Conservation (phyloP, 768 basidiomycete species). For the Mrakia gelida region DNA sequence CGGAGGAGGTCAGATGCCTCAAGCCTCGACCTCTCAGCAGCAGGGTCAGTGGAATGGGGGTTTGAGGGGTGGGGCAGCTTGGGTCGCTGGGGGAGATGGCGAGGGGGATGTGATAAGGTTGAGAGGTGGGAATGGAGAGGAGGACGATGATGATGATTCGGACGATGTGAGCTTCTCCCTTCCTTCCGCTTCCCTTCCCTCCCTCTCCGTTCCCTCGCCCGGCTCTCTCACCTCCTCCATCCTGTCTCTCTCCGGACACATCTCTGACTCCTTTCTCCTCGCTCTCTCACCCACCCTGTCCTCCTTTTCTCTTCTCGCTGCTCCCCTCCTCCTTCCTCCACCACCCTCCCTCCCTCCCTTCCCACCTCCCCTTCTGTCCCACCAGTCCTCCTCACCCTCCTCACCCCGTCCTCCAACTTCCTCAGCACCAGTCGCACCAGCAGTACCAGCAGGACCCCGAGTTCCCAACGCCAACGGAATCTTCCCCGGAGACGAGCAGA, state of each 20-base stretch:
- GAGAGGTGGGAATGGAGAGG: constrained; percentile 23
- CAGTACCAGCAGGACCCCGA: constrained; percentile 4
- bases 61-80: constrained; percentile 12
- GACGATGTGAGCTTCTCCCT: constrained; percentile 8
- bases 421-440: constrained; percentile 26
- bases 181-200: background rate
- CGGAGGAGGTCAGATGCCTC: background rate
- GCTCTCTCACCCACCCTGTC: no score
- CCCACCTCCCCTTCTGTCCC: no score
- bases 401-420: constrained; percentile 12
- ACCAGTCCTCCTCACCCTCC: background rate
- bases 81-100: background rate
- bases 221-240: background rate
- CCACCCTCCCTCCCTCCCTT: background rate
- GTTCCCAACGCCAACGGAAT: constrained; percentile 44
- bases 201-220: background rate
- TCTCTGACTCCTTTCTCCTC: background rate
- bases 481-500: constrained; percentile 61
- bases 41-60: constrained; percentile 26
- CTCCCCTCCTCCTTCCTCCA: background rate
- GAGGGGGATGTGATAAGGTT: constrained; percentile 21
- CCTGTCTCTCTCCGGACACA: no score
- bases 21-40: background rate
- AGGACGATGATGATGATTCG: constrained; percentile 25
- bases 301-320: background rate